Evolutionary conservation across 306 rosid species (phyloP).

Genomic region (Potentilla sterilis): DNA sequence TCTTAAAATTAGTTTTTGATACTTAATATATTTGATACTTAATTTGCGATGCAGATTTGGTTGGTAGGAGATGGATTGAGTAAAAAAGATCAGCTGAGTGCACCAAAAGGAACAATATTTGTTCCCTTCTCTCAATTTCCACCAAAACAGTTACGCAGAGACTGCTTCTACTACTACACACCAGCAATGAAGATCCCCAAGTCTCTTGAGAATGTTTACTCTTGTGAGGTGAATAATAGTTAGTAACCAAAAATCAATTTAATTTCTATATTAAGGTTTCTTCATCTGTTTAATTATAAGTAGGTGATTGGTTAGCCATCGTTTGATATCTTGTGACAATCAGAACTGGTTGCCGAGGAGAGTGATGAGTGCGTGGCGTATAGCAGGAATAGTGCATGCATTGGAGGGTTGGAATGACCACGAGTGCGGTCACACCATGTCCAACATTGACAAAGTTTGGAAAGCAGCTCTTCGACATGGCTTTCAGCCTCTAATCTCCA

Average conservation of each 20-base stretch:
- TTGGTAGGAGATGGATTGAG: conserved; percentile 54
- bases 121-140: conserved; percentile 73
- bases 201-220: conserved; percentile 50
- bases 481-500: conserved; percentile 45
- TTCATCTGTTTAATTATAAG: background rate
- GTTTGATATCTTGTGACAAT: background rate
- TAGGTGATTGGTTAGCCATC: background rate
- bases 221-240: conserved; percentile 62
- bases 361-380: conserved; percentile 78
- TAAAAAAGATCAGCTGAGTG: conserved; percentile 49
- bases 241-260: background rate
- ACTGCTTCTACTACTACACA: conserved; percentile 59
- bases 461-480: conserved; percentile 61
- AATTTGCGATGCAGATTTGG: conserved; percentile 42
- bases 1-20: background rate
- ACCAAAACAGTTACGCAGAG: conserved; percentile 56
- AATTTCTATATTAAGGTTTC: background rate
- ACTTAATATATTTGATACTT: background rate
- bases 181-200: conserved; percentile 71
- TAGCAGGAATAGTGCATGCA: conserved; percentile 72
- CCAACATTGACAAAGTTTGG: conserved; percentile 54
- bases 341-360: conserved; percentile 74
- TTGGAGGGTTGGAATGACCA: conserved; percentile 63
- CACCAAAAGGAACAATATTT: conserved; percentile 68
- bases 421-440: conserved; percentile 52